Evolutionary conservation across 768 basidiomycete genomes (phyloP), one percentile per base, ranked within the genome.

Genomic region (Tephrocybe rancida): DNA sequence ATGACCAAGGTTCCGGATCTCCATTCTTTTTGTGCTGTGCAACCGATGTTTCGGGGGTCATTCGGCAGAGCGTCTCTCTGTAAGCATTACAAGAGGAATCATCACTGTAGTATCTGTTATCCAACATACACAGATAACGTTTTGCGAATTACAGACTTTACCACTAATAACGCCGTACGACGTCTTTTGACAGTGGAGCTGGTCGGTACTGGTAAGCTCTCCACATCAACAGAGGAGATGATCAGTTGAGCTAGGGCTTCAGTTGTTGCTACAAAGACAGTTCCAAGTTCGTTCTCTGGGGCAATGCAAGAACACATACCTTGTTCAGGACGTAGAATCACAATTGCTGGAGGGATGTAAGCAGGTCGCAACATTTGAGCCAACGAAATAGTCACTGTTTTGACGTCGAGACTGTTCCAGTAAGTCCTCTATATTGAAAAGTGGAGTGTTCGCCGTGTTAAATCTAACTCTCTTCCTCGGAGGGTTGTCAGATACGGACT

Each of bases 331-430:
- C 67, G 66, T 30, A 73, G 59, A 48, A 70, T 63, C 22, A 66
- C 71, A 47, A 76, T 70, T 13, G 67, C 75, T 76, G 35, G 22
- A 45, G 26, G 39, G 37, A 45, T 3, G 27, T 41, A 47, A 55
- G 35, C 24, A 35, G 27, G 27, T n/a, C 19, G 11, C 29, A 42
- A 18, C n/a, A 41, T 21, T 22, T n/a, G 22, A 26, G 10, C 7
- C 5, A 34, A 37, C 41, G 27, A 29, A 29, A 27, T 29, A 49
- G 58, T 69, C 56, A 78, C 77, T 73, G 51, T 79, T 78, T 59
- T 71, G 63, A 14, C 51, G 55, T 53, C 68, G 71, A 19, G 67
- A 68, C 29, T 66, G 64, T 21, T 70, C 65, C 25, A 72, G 53
- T 46, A 65, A 59, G 41, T 58, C 21, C 8, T 49, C 21, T 30